Percentiles rank a stretch among this genome's conserved stretches.
These are phyloP conservation scores for Fusarium tanahbumbuense DNA, from an alignment of 2,329 filamentous ascomycete genomes.

Conservation along the genomic window DNA sequence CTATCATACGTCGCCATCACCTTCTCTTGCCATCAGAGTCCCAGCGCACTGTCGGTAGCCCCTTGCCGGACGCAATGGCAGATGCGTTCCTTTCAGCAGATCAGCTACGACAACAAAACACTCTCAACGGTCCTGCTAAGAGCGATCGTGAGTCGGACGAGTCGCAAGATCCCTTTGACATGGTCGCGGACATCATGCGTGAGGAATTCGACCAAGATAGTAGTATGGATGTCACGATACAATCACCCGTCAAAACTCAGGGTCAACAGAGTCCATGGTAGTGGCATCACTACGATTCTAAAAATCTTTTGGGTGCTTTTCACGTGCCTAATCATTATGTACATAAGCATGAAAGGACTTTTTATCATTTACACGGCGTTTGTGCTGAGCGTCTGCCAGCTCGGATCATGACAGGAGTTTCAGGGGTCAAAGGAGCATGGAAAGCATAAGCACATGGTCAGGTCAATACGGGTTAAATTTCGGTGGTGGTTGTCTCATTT, in stretches of 20 bases:
- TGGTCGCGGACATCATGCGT: constrained; percentile 52
- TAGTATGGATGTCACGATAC: not conserved
- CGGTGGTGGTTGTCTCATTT: constrained; percentile 13
- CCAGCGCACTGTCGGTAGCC: constrained; percentile 48
- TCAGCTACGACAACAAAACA: constrained; percentile 19
- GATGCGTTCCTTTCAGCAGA: constrained; percentile 44
- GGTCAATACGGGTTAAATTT: constrained; percentile 2
- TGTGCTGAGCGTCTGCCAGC: constrained; percentile 2
- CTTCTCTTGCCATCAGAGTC: constrained; percentile 57
- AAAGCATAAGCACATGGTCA: constrained; percentile 18
- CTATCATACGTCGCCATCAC: constrained; percentile 38
- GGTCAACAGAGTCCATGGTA: constrained; percentile 47
- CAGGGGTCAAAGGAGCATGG: constrained; percentile 18
- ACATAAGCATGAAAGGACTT: not conserved
- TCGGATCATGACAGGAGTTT: constrained; percentile 26
- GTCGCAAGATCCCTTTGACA: constrained; percentile 50
- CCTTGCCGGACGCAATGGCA: constrained; percentile 44
- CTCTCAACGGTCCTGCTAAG: constrained; percentile 17
- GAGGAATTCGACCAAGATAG: not conserved
- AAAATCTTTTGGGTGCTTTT: not conserved
- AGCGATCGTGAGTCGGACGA: constrained; percentile 28
- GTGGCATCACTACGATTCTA: constrained; percentile 3
- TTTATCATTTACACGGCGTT: constrained; percentile 6
- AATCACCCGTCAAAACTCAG: constrained; percentile 27
- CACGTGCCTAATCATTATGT: not conserved